Conservation (phyloP, 345 rosid genomes). For the Heritiera littoralis region DNA sequence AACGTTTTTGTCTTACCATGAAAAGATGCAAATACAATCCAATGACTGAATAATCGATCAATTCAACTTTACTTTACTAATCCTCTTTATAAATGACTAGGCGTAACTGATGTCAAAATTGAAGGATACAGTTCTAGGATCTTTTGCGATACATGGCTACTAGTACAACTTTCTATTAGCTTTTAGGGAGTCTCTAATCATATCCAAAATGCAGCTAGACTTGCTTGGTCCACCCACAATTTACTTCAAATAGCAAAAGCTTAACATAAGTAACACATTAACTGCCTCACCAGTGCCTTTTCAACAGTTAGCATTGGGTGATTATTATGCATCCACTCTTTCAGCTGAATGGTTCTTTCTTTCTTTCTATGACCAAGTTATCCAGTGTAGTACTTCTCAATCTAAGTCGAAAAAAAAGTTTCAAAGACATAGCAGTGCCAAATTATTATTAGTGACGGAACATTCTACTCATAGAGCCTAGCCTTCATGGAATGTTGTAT, state of each 20-base stretch:
- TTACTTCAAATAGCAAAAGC: neutral
- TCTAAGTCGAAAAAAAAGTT: neutral
- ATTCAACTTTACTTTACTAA: neutral
- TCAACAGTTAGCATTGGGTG: neutral
- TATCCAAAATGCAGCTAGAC: neutral
- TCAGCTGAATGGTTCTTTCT: neutral
- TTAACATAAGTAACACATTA: neutral
- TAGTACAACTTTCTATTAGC: neutral
- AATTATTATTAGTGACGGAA: neutral
- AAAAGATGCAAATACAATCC: neutral
- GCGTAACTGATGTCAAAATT: neutral
- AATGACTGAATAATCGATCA: neutral
- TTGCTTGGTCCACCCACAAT: neutral
- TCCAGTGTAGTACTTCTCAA: neutral
- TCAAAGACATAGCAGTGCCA: neutral
- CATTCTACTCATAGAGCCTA: neutral
- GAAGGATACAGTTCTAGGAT: neutral
- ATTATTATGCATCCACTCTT: constrained; percentile 6
- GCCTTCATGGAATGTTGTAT: neutral
- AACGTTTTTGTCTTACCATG: neutral
- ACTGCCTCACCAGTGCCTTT: neutral
- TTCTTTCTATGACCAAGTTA: neutral
- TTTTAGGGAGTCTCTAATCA: neutral
- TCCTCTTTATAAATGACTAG: neutral
- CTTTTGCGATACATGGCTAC: neutral